Evolutionary conservation across 345 rosid species (phyloP).

Genomic region (Gossypium australe): DNA sequence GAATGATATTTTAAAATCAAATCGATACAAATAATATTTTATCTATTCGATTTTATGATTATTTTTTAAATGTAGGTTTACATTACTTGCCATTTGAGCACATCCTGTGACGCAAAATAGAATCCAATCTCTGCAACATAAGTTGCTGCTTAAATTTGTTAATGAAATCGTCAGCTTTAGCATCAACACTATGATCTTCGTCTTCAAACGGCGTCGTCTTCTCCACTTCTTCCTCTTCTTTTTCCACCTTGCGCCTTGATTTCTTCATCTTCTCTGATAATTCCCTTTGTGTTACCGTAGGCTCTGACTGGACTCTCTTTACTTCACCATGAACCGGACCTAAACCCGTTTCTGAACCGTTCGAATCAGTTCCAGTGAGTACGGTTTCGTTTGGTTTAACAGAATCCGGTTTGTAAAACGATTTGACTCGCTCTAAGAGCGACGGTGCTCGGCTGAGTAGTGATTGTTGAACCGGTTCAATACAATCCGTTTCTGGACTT

Average conservation of each 20-base stretch:
- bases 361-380: not conserved
- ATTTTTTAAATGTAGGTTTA: no score
- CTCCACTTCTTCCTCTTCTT: slow-evolving; percentile 6
- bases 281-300: slow-evolving; percentile 16
- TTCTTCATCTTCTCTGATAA: slow-evolving; percentile 46
- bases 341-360: slow-evolving; percentile 11
- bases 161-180: slow-evolving; percentile 11
- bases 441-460: slow-evolving; percentile 12
- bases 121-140: slow-evolving; percentile 15
- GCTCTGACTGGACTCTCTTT: slow-evolving; percentile 42
- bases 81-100: slow-evolving; percentile 2
- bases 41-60: no score
- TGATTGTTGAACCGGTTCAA: not conserved
- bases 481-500: slow-evolving; percentile 6
- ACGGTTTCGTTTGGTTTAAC: slow-evolving; percentile 6
- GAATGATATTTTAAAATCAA: no score
- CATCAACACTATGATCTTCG: not conserved
- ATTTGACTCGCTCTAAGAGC: slow-evolving; percentile 13
- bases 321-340: slow-evolving; percentile 7
- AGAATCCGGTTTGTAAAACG: slow-evolving; percentile 13
- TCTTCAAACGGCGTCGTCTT: not conserved
- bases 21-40: no score
- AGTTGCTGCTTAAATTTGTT: slow-evolving; percentile 7
- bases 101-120: slow-evolving; percentile 10
- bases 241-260: slow-evolving; percentile 25